Conservation (phyloP, 352 stramenopile species). For the Phytophthora kernoviae region DNA sequence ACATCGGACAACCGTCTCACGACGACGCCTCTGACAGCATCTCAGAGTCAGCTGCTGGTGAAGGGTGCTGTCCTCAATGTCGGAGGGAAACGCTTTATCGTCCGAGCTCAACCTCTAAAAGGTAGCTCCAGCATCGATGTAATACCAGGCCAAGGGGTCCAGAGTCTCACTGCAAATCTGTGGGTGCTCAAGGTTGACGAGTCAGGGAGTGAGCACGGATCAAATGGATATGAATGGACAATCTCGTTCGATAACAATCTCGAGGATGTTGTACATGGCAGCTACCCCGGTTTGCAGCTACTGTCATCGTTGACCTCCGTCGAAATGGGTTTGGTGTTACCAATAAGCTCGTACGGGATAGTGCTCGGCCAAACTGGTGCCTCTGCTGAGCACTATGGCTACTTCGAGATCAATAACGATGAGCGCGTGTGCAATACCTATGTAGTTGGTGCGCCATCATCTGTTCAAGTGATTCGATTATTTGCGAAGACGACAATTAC, state of each 20-base stretch:
- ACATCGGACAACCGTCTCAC: constrained; percentile 41
- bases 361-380: constrained; percentile 25
- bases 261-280: constrained; percentile 32
- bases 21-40: constrained; percentile 40
- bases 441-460: constrained; percentile 57
- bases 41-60: constrained; percentile 43
- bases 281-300: constrained; percentile 57
- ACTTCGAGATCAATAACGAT: constrained; percentile 65
- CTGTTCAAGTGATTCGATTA: constrained; percentile 70
- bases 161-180: constrained; percentile 31
- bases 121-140: constrained; percentile 54
- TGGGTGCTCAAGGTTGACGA: constrained; percentile 49
- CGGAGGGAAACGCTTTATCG: constrained; percentile 34
- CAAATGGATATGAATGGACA: constrained; percentile 71
- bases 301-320: constrained; percentile 57
- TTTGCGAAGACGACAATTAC: constrained; percentile 73
- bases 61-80: constrained; percentile 45
- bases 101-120: constrained; percentile 43
- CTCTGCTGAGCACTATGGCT: constrained; percentile 47
- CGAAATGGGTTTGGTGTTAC: constrained; percentile 30
- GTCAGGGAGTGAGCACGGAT: constrained; percentile 39
- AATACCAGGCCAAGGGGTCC: constrained; percentile 34
- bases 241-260: constrained; percentile 66
- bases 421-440: constrained; percentile 63
- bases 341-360: constrained; percentile 24